Evolutionary conservation across 148 eudicot species (phyloP).

Genomic region (Pharnaceum exiguum): DNA sequence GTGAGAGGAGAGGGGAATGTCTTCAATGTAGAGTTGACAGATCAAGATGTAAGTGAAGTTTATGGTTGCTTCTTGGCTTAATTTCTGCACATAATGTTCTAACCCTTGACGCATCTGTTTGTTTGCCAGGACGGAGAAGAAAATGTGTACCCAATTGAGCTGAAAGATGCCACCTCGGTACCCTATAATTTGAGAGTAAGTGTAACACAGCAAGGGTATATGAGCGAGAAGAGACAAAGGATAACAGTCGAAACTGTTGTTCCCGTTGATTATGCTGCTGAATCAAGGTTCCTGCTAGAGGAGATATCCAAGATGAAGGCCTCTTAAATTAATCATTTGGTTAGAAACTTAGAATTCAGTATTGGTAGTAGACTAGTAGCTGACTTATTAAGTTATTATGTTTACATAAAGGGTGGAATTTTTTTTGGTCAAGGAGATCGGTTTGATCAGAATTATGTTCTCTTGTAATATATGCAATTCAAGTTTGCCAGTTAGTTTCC

Average conservation of each 20-base stretch:
- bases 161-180: slow-evolving; percentile 77
- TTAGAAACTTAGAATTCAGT: not conserved
- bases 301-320: slow-evolving; percentile 63
- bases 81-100: no score
- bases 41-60: slow-evolving; percentile 93
- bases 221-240: slow-evolving; percentile 83
- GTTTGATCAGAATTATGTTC: slow-evolving; percentile 1
- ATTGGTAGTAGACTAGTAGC: not conserved
- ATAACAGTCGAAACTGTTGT: slow-evolving; percentile 61
- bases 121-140: slow-evolving; percentile 37
- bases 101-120: not conserved
- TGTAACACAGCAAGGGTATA: slow-evolving; percentile 63
- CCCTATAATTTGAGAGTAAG: slow-evolving; percentile 69
- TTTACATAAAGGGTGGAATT: not conserved
- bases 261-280: slow-evolving; percentile 76
- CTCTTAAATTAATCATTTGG: slow-evolving; percentile 24
- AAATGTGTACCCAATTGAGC: slow-evolving; percentile 42
- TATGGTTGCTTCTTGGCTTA: no score
- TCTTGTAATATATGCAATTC: slow-evolving; percentile 16
- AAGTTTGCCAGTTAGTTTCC: not conserved
- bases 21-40: slow-evolving; percentile 93
- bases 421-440: not conserved
- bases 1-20: slow-evolving; percentile 92
- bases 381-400: not conserved
- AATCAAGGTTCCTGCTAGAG: slow-evolving; percentile 64